Percentiles rank a stretch among this genome's conserved stretches.
Conservation (phyloP, 2,329 filamentous ascomycete genomes). For the Neophaeococcomyces mojaviensis region DNA sequence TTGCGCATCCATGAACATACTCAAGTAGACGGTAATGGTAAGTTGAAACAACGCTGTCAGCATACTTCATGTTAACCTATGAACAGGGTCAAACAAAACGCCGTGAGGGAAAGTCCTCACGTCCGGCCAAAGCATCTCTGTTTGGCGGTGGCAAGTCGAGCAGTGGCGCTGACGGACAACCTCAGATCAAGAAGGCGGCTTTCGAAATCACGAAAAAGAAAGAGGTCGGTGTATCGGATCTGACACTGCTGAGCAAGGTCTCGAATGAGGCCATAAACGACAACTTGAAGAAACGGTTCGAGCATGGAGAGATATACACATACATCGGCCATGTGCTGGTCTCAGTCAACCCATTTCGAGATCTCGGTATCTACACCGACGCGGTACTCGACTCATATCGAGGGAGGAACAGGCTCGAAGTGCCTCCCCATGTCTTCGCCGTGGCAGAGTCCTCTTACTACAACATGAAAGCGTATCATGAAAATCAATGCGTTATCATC, state of each 20-base stretch:
- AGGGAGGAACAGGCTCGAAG: conserved; percentile 92
- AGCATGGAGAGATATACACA: conserved; percentile 96
- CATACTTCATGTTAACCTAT: background rate
- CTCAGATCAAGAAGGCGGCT: conserved; percentile 86
- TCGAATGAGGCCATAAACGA: conserved; percentile 99
- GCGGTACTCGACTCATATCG: conserved; percentile 86
- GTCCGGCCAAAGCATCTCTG: conserved; percentile 21
- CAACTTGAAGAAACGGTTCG: conserved; percentile 95
- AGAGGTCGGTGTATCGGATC: conserved; percentile 95
- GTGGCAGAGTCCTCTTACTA: conserved; percentile 96
- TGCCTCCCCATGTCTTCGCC: conserved; percentile 90
- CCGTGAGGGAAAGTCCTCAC: conserved; percentile 24
- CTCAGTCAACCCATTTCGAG: conserved; percentile 95
- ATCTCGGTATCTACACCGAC: conserved; percentile 97
- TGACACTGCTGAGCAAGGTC: conserved; percentile 96
- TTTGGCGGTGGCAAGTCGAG: conserved; percentile 21
- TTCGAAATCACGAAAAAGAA: conserved; percentile 98
- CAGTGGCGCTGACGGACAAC: conserved; percentile 38
- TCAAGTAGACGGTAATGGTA: conserved; percentile 1
- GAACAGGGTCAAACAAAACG: conserved; percentile 25
- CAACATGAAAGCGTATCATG: conserved; percentile 99
- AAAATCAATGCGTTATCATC: conserved; percentile 99
- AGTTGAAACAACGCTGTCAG: background rate
- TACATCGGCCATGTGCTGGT: conserved; percentile 99
- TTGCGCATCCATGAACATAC: background rate